phyloP scores from a whole-genome alignment of 331 rosid genomes.

The Spiraea crenata region DNA sequence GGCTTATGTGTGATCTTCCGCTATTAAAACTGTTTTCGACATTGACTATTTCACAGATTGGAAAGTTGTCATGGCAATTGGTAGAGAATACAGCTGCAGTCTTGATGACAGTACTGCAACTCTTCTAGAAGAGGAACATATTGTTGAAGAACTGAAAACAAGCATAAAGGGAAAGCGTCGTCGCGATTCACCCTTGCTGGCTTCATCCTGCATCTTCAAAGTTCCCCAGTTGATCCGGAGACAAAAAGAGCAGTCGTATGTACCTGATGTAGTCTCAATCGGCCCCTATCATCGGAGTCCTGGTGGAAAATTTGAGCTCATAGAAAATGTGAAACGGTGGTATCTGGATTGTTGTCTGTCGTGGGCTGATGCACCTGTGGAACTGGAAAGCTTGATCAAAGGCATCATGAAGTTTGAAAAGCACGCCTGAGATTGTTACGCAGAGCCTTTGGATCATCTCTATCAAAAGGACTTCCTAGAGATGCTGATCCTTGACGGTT shows the following conservation, averaged over 20 bases:
- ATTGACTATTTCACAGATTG: too few species aligned
- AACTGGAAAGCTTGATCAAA: not conserved
- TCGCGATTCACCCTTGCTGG: not conserved
- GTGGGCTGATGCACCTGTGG: fast-evolving
- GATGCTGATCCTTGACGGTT: slow-evolving; percentile 29
- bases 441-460: not conserved
- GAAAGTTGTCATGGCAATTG: not conserved
- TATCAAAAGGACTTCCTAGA: not conserved
- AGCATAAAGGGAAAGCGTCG: not conserved
- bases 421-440: slow-evolving; percentile 3
- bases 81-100: not conserved
- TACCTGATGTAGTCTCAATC: slow-evolving; percentile 15
- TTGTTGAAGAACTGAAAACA: not conserved
- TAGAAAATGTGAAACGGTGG: slow-evolving; percentile 10
- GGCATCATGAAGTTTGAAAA: not conserved
- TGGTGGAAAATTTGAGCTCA: not conserved
- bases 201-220: slow-evolving; percentile 19
- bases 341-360: not conserved
- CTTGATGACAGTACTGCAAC: not conserved
- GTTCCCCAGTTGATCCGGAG: not conserved
- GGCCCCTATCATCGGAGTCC: slow-evolving; percentile 18
- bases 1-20: too few species aligned
- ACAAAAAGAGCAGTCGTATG: not conserved
- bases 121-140: not conserved
- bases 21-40: too few species aligned